These are phyloP conservation scores for Anaeromyces robustus DNA, from an alignment of 192 early-diverging fungal genomes.

Conservation along the genomic window DNA sequence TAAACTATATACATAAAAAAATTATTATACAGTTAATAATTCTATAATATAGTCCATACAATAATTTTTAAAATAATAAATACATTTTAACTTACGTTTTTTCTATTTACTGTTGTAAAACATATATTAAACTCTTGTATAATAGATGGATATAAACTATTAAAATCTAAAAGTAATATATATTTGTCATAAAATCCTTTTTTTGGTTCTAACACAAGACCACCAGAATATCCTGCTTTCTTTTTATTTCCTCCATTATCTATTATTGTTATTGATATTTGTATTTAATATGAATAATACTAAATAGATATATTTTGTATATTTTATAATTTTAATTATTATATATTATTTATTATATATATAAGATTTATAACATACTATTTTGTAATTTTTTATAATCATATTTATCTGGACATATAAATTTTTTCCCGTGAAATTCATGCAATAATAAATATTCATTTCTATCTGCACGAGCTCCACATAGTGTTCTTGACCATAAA, in stretches of 20 bases:
- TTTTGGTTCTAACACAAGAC: slow-evolving; percentile 93
- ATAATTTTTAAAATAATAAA: no score
- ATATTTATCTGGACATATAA: slow-evolving; percentile 77
- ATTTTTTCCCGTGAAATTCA: slow-evolving; percentile 85
- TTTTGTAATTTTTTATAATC: slow-evolving; percentile 6
- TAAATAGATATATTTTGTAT: neutral
- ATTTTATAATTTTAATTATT: neutral
- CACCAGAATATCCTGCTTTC: slow-evolving; percentile 86
- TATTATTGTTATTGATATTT: no score
- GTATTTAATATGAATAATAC: slow-evolving; percentile 6
- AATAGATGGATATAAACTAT: slow-evolving; percentile 97
- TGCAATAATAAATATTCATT: slow-evolving; percentile 92
- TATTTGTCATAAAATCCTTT: slow-evolving; percentile 92
- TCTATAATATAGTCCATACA: no score
- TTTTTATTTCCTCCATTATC: slow-evolving; percentile 20
- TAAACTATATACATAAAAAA: slow-evolving; percentile 4
- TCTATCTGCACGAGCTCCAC: slow-evolving; percentile 77
- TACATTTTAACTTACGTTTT: slow-evolving; percentile 1
- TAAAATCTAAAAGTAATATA: slow-evolving; percentile 92
- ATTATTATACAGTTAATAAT: slow-evolving; percentile 1
- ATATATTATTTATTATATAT: slow-evolving; percentile 2
- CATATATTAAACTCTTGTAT: slow-evolving; percentile 99
- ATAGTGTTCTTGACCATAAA: slow-evolving; percentile 79
- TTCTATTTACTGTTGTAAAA: slow-evolving; percentile 82
- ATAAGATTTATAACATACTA: slow-evolving; percentile 1